These are phyloP conservation scores for Apiospora sp. DNA, from an alignment of 2,329 filamentous ascomycete genomes.

Conservation along the genomic window DNA sequence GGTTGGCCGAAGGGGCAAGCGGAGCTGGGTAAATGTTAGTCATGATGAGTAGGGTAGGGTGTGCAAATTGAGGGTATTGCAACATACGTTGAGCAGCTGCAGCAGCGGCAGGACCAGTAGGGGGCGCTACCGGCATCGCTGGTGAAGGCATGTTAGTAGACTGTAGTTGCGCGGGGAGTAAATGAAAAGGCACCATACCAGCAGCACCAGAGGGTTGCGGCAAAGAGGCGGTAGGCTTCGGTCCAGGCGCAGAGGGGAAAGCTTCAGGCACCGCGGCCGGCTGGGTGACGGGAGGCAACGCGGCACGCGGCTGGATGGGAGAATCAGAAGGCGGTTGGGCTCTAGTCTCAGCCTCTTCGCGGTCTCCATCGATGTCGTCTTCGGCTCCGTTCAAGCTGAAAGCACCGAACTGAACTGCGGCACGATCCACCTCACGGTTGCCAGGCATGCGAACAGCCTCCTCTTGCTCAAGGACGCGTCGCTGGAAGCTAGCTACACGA, in stretches of 20 bases:
- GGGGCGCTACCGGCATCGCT: constrained; percentile 41
- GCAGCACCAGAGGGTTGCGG: constrained; percentile 45
- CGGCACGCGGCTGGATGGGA: constrained; percentile 84
- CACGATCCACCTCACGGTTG: constrained; percentile 91
- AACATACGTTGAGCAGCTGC: constrained; percentile 40
- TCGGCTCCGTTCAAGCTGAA: constrained; percentile 87
- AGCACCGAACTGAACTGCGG: constrained; percentile 95
- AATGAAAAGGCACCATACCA: constrained; percentile 37
- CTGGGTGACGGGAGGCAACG: constrained; percentile 76
- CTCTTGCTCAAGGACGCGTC: constrained; percentile 90
- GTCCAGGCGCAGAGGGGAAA: constrained; percentile 53
- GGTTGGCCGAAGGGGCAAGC: constrained; percentile 64
- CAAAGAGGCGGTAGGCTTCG: constrained; percentile 60
- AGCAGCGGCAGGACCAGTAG: constrained; percentile 38
- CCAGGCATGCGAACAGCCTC: constrained; percentile 98
- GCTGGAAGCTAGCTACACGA: constrained; percentile 82
- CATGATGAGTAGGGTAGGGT: constrained; percentile 37
- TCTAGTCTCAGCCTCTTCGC: constrained; percentile 94
- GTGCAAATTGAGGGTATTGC: constrained; percentile 40
- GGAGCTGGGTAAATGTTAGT: constrained; percentile 50
- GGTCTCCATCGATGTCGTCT: constrained; percentile 91
- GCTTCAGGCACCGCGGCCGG: constrained; percentile 62
- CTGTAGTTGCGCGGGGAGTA: constrained; percentile 16
- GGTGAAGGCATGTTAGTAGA: constrained; percentile 36
- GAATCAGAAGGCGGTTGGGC: constrained; percentile 94